Evolutionary conservation across 2,329 filamentous ascomycete species (phyloP), one percentile per base, ranked within the genome.

Genomic region (Colletotrichum tanaceti): DNA sequence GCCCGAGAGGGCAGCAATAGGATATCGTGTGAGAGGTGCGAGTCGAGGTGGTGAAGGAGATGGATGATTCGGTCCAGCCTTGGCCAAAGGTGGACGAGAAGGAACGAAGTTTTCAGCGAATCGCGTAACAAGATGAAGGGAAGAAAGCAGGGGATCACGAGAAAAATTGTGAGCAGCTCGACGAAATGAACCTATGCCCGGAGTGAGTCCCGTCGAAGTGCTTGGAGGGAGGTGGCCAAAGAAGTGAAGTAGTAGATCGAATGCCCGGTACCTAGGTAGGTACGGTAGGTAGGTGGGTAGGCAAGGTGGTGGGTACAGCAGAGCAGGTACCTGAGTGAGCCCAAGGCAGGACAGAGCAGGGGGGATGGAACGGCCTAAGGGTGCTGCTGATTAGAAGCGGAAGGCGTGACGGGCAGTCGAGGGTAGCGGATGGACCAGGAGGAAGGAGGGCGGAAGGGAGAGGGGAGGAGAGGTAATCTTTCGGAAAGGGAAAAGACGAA

Each of bases 401-500:
- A 58, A 68, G 65, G 65, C 65, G 60, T 64, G 60, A 68, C 44
- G 53, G 59, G 24, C 41, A 9, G 53, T 39, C 20, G 53, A 24
- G 18, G 53, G 53, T 35, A 54, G 52, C 28, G 24, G 28, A 32
- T 22, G 35, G 14, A 41, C 50, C 38, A 39, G 65, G 60, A 50
- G 62, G 44, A 54, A 20, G 46, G 58, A 50, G 43, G 53, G 49
- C 54, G 41, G 49, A 59, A 28, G 58, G 64, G 61, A 55, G n/a
- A 24, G 32, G 57, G 43, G 41, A 20, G 55, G 44, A 7, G 22
- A 46, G 41, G n/a, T 47, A 54, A 49, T 52, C 38, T 61, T 50
- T 60, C 49, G 49, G 61, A 65, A 13, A 60, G 62, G 55, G n/a
- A 41, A 68, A 65, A 62, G 50, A 55, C 55, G 49, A 54, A 65